A percentile compares a stretch with the other conserved stretches of the same genome.
Conservation (phyloP, 1,139 yeast genomes). For the Geotrichum siamense region DNA sequence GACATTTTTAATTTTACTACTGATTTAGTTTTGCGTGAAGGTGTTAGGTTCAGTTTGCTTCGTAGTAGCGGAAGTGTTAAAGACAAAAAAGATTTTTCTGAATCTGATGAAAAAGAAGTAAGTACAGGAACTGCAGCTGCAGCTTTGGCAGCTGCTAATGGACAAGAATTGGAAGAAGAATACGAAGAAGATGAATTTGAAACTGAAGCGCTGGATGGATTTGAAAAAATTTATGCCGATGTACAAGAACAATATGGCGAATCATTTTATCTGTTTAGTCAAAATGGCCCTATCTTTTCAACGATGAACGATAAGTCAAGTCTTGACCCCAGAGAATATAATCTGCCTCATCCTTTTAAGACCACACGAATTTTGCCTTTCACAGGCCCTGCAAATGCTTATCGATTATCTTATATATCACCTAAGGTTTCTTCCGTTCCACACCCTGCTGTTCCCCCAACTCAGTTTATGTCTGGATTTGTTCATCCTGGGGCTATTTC, state of each 20-base stretch:
- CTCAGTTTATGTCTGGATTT: slow-evolving; percentile 62
- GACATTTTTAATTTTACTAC: slow-evolving; percentile 62
- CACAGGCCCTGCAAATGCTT: slow-evolving; percentile 31
- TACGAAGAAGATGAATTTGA: slow-evolving; percentile 30
- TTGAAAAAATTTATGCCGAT: slow-evolving; percentile 55
- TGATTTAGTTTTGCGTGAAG: slow-evolving; percentile 68
- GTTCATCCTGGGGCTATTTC: slow-evolving; percentile 86
- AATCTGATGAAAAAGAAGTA: slow-evolving; percentile 18
- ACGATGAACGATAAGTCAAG: slow-evolving; percentile 57
- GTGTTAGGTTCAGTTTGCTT: slow-evolving; percentile 43
- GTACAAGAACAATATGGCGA: slow-evolving; percentile 60
- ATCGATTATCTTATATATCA: slow-evolving; percentile 48
- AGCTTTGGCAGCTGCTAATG: slow-evolving; percentile 16
- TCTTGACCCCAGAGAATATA: slow-evolving; percentile 57
- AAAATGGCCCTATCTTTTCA: slow-evolving; percentile 59
- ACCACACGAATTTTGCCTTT: slow-evolving; percentile 55
- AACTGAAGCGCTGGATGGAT: slow-evolving; percentile 46
- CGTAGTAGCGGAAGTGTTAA: slow-evolving; percentile 24
- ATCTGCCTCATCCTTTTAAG: slow-evolving; percentile 52
- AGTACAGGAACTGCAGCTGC: slow-evolving; percentile 2
- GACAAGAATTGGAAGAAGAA: slow-evolving; percentile 19
- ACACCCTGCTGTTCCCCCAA: slow-evolving; percentile 55
- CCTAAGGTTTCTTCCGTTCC: slow-evolving; percentile 47
- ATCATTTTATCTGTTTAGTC: slow-evolving; percentile 45
- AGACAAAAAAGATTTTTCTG: slow-evolving; percentile 11